A percentile compares a stretch with the other conserved stretches of the same genome.
phyloP scores from a whole-genome alignment of 176 grass and related monocot species.

The Triticum monococcum region DNA sequence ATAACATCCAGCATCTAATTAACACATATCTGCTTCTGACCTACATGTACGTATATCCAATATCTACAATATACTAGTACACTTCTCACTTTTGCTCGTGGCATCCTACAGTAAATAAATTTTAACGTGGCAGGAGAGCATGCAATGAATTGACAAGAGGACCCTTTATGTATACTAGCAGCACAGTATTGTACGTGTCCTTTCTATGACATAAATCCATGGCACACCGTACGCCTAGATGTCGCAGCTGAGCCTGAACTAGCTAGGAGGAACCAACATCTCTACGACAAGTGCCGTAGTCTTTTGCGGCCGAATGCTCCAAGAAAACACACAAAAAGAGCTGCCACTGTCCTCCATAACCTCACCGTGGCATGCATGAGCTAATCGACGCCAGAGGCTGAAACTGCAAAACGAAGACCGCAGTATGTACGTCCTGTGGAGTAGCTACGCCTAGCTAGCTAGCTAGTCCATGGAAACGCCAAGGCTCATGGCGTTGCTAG shows the following conservation, averaged over 20 bases:
- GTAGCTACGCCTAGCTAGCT: not conserved
- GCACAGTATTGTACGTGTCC: not conserved
- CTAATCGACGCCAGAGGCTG: slow-evolving; percentile 30
- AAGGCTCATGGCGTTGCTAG: no score
- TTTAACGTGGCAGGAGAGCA: not conserved
- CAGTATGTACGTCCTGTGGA: not conserved
- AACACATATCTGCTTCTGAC: no score
- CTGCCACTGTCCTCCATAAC: not conserved
- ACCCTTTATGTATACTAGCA: not conserved
- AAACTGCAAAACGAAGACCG: slow-evolving; percentile 26
- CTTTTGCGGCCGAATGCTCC: slow-evolving; percentile 30
- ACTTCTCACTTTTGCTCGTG: not conserved
- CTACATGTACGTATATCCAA: no score
- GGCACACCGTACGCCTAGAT: not conserved
- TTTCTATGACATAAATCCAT: not conserved
- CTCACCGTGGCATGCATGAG: slow-evolving; percentile 16
- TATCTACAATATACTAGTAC: no score
- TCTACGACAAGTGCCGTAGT: slow-evolving; percentile 36
- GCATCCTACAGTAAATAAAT: not conserved
- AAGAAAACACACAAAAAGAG: slow-evolving; percentile 17
- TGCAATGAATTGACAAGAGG: not conserved
- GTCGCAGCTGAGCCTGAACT: not conserved
- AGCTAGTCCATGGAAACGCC: slow-evolving; percentile 27
- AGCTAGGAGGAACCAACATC: not conserved
- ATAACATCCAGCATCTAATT: no score